Evolutionary conservation across 2,329 filamentous ascomycete species (phyloP), one percentile per base, ranked within the genome.

Genomic region (Fusarium agapanthi): DNA sequence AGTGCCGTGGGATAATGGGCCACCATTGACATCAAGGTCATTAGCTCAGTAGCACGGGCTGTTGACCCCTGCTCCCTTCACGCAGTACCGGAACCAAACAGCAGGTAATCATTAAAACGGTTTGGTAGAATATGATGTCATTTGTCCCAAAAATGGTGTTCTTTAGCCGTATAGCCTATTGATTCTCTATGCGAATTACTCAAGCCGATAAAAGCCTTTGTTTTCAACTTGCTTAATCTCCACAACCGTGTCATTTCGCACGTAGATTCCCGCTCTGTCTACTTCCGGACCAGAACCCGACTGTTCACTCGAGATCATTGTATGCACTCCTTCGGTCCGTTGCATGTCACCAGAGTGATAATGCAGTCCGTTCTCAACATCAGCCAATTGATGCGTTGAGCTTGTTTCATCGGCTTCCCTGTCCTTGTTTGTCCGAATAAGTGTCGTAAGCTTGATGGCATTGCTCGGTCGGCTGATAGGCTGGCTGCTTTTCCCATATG

Each of bases 371-470:
- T 50, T 34, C 35, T 75, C 73, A 1, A 67, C 13, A 3, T 74
- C 67, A 0, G 73, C 67, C 11, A 74, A 8, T 32, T 74, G 70
- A 34, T 73, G 70, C 5, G 54, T 74, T 7, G 73, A 75, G 20
- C 73, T 75, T 14, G 72, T 58, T 9, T 75, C 73, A 26, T 75
- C 70, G 1, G 40, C 34, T 2, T 72, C 59, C 1, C 38, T 37
- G 3, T 65, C 61, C 9, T 60, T 71, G 2, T 57, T 67, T 6
- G 72, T 61, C 16, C 59, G 38, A 5, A 64, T 34, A 7, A 74
- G 38, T 0, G 70, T 72, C 1, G 70, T 50, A 2, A 76, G 24
- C 32, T 63, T 56, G 3, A 76, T 76, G 14, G 54, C 57, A 38
- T 66, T 56, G 18, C 60, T 73, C 15, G 64, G 69, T 24, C 66